Base-by-base conservation (phyloP, 345 rosid species). In the Noccaea bulbosa region DNA sequence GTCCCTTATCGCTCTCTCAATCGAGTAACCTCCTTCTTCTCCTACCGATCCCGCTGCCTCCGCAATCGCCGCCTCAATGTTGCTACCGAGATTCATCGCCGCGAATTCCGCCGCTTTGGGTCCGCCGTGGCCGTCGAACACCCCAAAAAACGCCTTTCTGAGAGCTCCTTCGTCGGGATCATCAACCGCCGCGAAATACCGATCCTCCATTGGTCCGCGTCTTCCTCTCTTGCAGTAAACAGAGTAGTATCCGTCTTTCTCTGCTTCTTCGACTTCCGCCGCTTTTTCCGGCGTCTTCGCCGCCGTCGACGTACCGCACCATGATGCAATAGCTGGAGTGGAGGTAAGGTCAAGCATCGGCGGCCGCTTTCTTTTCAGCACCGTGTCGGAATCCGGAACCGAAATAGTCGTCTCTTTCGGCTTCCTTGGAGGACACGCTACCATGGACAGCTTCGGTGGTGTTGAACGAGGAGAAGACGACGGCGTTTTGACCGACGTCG, bases 101-200 rank as follows among this genome's bases (percentile, higher is more conserved):
- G 93, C 94, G 47, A 80, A 93, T 32, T 88, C 92, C 32, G 96
- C 96, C 61, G 97, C 98, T 65, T 86, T 81, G 5, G 80, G 56
- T 4, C 97, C 94, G 2, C 97, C 96, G 77, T 93, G 98, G 61
- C 98, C 98, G 62, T 93, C 98, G 46, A 85, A 93, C 7, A 93
- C 78, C 34, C 97, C 94, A 74, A 87, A 93, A 43, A 90, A 63
- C 44, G 88, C 96, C 88, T 67, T 63, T 9, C 14, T 65, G 32
- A 7, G 3, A 14, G 12, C 67, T 22, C 60, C 61, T 6, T 39
- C 59, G 12, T 7, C n/a, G 8, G 30, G 38, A 43, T 77, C 78
- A 43, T 77, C 78, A 67, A 78, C 74, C 49, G 38, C 57, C 7
- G 75, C 71, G 30, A 34, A 51, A 16, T 67, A 62, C 5, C 81